phyloP scores from a whole-genome alignment of 345 rosid species.

The Melaleuca alternifolia region DNA sequence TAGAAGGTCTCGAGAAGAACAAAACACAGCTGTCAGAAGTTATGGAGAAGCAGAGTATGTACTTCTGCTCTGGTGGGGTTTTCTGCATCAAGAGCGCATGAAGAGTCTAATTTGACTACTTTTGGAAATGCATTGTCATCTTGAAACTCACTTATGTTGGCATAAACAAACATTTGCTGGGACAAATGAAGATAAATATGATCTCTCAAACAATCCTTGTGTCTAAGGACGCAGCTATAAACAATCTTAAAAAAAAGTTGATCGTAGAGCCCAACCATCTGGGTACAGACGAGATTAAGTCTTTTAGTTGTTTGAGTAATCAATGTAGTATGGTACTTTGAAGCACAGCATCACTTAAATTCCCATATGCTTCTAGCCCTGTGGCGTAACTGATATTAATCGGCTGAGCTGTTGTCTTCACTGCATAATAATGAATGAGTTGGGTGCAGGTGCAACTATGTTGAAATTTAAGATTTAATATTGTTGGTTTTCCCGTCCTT shows the following conservation, averaged over 20 bases:
- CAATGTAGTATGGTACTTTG: background rate
- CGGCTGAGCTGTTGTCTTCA: background rate
- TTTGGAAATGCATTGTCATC: background rate
- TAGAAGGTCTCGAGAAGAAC: conserved; percentile 55
- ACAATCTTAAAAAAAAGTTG: background rate
- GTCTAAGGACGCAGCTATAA: background rate
- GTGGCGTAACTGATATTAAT: background rate
- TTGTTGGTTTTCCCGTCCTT: background rate
- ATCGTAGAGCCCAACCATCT: background rate
- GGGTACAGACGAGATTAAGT: background rate
- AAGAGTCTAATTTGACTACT: background rate
- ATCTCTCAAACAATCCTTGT: background rate
- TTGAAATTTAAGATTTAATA: background rate
- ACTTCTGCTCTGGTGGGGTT: background rate
- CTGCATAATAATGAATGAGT: background rate
- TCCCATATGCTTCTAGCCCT: background rate
- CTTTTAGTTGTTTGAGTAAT: background rate
- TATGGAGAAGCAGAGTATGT: conserved; percentile 74
- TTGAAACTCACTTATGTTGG: background rate
- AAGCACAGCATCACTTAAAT: background rate
- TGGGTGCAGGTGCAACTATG: background rate
- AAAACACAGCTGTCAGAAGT: conserved; percentile 55
- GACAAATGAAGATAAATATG: background rate
- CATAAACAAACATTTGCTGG: background rate
- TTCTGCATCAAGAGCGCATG: background rate